Base-by-base conservation (phyloP, 1,284 basidiomycete species). In the Melampsora americana region DNA sequence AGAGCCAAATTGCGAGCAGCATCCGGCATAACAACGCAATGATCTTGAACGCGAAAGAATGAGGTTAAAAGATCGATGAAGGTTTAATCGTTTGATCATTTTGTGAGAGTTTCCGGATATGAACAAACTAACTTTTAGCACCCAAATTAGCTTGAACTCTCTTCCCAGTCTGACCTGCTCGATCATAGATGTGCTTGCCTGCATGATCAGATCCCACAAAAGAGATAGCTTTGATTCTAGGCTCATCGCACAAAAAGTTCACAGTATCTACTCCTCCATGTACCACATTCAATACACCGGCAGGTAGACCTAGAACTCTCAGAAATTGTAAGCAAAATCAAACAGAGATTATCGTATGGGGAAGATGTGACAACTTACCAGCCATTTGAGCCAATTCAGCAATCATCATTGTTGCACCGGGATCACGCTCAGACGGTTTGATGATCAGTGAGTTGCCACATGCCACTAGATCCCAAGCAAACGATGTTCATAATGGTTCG, bases 201-300 rank as follows among this genome's bases (percentile, higher is more conserved):
- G 95, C 95, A 60, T 87, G 87, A 84, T 99, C 93, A 56, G 93
- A 93, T 30, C 95, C 95, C n/a, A 99, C 95, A 82, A 99, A 98
- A 79, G 92, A 93, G 82, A 98, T 94, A 11, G 95, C 95, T 82
- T 90, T 93, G 85, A 98, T 93, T 7, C 86, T 85, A 18, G 93
- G 90, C 82, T 95, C 88, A 83, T 97, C 94, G 82, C 94, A 98
- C 78, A 99, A 92, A 35, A 90, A 89, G 81, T 98, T 96, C 74
- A 99, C 95, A 0, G 92, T 93, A 11, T 90, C 88, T 39, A 91
- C 89, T 23, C 90, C 89, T 35, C 95, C 95, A 81, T 99, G 93
- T 12, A 98, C 91, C 69, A 85, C 82, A 70, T 79, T 81, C 35
- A 84, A 78, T 12, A 84, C 82, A 56, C 83, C 81, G 66, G 83